Evolutionary conservation across 371 early-diverging fungal species (phyloP).

Genomic region (Zychaea mexicana): DNA sequence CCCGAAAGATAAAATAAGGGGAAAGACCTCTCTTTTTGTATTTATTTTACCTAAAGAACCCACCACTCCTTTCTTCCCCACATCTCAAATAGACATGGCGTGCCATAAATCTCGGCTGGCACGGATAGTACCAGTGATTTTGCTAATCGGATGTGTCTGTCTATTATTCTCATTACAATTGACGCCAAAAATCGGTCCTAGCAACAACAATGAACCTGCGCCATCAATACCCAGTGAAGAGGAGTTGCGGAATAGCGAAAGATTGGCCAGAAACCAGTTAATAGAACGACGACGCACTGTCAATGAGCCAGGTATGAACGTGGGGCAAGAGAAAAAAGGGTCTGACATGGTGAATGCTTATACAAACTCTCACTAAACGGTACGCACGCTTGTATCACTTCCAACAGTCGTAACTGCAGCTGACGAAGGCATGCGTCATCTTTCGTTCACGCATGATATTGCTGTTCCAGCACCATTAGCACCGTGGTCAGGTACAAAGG

Average conservation of each 20-base stretch:
- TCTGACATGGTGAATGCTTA: too few species aligned
- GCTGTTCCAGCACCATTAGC: conserved; percentile 22
- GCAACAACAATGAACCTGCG: not conserved
- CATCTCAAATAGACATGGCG: not conserved
- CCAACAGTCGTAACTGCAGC: conserved; percentile 8
- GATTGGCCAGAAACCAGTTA: not conserved
- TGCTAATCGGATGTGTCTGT: not conserved
- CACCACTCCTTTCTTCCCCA: not conserved
- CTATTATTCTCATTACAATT: not conserved
- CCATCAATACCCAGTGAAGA: not conserved
- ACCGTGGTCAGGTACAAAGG: conserved; percentile 26
- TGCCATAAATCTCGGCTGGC: not conserved
- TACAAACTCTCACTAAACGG: too few species aligned
- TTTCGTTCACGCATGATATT: conserved; percentile 23
- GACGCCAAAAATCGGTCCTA: not conserved
- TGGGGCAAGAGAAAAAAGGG: too few species aligned
- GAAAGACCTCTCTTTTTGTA: not conserved
- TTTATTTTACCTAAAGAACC: not conserved
- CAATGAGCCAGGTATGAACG: not conserved
- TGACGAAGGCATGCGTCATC: conserved; percentile 14
- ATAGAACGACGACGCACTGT: not conserved
- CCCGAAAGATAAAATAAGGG: not conserved
- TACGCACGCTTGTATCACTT: not conserved
- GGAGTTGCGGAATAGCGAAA: not conserved
- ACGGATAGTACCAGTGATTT: not conserved